phyloP scores from a whole-genome alignment of 192 early-diverging fungal species.

The Coemansia asiatica region DNA sequence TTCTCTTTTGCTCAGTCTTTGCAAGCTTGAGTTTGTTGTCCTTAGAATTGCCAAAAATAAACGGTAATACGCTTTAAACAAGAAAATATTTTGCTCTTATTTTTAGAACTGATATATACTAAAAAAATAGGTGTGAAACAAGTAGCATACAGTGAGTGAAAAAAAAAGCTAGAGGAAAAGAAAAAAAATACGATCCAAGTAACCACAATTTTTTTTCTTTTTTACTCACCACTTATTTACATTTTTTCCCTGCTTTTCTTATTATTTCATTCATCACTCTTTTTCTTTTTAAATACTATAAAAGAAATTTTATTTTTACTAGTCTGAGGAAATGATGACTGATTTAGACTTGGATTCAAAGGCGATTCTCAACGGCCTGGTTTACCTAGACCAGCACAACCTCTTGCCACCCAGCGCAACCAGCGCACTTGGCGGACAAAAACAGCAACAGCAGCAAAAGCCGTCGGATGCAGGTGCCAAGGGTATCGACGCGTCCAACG shows the following conservation, averaged over 20 bases:
- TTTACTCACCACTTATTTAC: background rate
- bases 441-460: conserved; percentile 9
- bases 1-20: too few relatives aligned
- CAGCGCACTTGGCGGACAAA: conserved; percentile 7
- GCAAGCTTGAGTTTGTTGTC: too few relatives aligned
- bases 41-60: too few relatives aligned
- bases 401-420: conserved; percentile 36
- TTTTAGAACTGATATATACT: too few relatives aligned
- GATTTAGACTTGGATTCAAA: conserved; percentile 56
- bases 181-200: background rate
- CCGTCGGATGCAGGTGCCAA: background rate
- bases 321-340: conserved; percentile 35
- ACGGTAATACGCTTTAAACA: too few relatives aligned
- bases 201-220: background rate
- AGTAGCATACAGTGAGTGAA: too few relatives aligned
- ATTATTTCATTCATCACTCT: background rate
- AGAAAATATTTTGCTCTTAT: too few relatives aligned
- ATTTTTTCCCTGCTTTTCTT: background rate
- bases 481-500: background rate
- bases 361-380: conserved; percentile 52
- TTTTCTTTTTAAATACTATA: background rate
- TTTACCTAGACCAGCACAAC: conserved; percentile 49
- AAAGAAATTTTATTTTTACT: background rate
- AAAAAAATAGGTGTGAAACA: too few relatives aligned
- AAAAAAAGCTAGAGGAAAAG: too few relatives aligned